These are phyloP conservation scores for Naganishia sp. DNA, from an alignment of 1,284 basidiomycete species.

Conservation along the genomic window DNA sequence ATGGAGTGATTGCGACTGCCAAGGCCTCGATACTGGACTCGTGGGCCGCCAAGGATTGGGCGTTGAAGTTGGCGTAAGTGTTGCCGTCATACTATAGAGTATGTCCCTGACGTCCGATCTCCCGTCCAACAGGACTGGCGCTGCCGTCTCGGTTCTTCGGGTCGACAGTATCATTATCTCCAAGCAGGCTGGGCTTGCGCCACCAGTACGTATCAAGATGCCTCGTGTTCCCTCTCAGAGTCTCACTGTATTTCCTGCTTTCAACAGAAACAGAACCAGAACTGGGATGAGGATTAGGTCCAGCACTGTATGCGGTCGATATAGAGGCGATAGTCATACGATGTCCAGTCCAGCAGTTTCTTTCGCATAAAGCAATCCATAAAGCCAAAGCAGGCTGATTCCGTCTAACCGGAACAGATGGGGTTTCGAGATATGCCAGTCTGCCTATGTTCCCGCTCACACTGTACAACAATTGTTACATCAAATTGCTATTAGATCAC, in stretches of 20 bases:
- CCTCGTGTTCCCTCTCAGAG: background rate
- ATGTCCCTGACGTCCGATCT: no score
- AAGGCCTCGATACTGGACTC: slow-evolving; percentile 43
- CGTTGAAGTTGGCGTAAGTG: slow-evolving; percentile 51
- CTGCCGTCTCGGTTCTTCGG: slow-evolving; percentile 87
- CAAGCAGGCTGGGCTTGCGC: slow-evolving; percentile 73
- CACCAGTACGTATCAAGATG: slow-evolving; percentile 38
- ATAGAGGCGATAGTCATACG: background rate
- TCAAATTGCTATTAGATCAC: background rate
- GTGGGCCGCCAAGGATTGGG: slow-evolving; percentile 55
- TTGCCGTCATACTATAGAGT: background rate
- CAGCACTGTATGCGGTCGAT: background rate
- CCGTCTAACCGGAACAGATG: no score
- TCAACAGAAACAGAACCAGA: slow-evolving; percentile 50
- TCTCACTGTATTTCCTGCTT: background rate
- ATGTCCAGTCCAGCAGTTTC: no score
- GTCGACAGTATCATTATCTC: slow-evolving; percentile 99
- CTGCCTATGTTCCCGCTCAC: no score
- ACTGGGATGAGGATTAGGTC: slow-evolving; percentile 56
- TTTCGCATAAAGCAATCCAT: no score
- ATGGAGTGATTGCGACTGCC: slow-evolving; percentile 27
- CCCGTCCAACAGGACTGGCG: slow-evolving; percentile 64
- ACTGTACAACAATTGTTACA: background rate
- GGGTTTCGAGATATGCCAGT: no score
- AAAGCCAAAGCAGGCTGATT: no score